Percentiles rank a stretch among this genome's conserved stretches.
Evolutionary conservation across 75 land plant genomes (phyloP).

Genomic region (Ceratopteris richardii): DNA sequence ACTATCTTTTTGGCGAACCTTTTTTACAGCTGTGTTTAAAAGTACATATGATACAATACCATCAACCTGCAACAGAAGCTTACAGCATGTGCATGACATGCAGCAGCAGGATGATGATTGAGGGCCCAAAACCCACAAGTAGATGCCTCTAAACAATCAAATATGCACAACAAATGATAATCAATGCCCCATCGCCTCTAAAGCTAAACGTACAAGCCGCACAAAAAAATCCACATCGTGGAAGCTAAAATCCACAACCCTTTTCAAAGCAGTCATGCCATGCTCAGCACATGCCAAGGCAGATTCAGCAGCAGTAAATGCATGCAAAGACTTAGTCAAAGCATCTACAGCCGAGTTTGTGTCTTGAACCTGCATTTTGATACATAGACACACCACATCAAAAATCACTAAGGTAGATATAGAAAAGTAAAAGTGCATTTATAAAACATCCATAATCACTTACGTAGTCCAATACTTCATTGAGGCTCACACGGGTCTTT

Average conservation of each 20-base stretch:
- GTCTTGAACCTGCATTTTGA: slow-evolving; percentile 58
- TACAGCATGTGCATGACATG: too few species aligned
- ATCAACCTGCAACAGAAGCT: too few species aligned
- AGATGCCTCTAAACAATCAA: too few species aligned
- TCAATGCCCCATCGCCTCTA: slow-evolving; percentile 56
- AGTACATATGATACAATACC: too few species aligned
- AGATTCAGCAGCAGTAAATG: slow-evolving; percentile 48
- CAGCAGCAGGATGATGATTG: too few species aligned
- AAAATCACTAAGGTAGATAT: too few species aligned
- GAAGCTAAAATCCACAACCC: slow-evolving; percentile 74
- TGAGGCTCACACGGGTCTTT: slow-evolving; percentile 31
- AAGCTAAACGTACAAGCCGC: slow-evolving; percentile 64
- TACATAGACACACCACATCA: too few species aligned
- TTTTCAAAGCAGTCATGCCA: slow-evolving; percentile 58
- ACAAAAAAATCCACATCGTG: slow-evolving; percentile 73
- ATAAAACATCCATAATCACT: slow-evolving; percentile 13
- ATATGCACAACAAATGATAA: not conserved
- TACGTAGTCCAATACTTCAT: slow-evolving; percentile 54
- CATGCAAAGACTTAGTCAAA: slow-evolving; percentile 47
- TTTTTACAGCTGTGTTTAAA: too few species aligned
- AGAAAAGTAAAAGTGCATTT: too few species aligned
- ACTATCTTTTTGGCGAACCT: too few species aligned
- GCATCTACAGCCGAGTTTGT: slow-evolving; percentile 60
- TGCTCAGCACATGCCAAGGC: slow-evolving; percentile 18
- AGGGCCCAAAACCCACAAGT: too few species aligned